phyloP scores from a whole-genome alignment of 441 rosid species.

The Brassica hybrid region DNA sequence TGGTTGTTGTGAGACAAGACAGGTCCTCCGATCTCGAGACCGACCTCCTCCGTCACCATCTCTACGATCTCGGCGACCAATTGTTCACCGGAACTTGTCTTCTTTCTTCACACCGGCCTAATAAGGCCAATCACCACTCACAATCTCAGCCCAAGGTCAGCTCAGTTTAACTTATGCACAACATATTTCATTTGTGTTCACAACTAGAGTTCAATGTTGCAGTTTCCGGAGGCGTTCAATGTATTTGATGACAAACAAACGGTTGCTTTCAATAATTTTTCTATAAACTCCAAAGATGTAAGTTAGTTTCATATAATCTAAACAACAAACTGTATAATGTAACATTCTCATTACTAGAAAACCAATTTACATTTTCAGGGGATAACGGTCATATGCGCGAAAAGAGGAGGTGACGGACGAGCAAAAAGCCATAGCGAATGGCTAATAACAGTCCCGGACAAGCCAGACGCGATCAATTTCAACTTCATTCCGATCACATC shows the following conservation, averaged over 20 bases:
- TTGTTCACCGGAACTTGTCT: constrained; percentile 72
- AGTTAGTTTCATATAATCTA: constrained; percentile 31
- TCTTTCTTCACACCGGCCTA: constrained; percentile 50
- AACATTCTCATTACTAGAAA: background rate
- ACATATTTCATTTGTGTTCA: background rate
- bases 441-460: constrained; percentile 79
- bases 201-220: constrained; percentile 20
- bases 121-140: constrained; percentile 26
- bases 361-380: constrained; percentile 54
- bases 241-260: constrained; percentile 68
- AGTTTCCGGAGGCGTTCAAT: constrained; percentile 79
- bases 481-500: constrained; percentile 86
- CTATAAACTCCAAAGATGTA: constrained; percentile 69
- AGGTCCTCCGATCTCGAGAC: constrained; percentile 56
- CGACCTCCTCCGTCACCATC: constrained; percentile 64
- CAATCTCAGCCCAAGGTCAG: constrained; percentile 54
- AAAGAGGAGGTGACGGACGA: constrained; percentile 73
- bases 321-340: background rate
- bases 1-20: constrained; percentile 74
- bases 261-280: constrained; percentile 48
- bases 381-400: constrained; percentile 67
- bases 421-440: constrained; percentile 72
- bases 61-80: constrained; percentile 84
- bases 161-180: background rate
- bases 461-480: constrained; percentile 73